Evolutionary conservation across 1,284 basidiomycete genomes (phyloP).

Genomic region (Stygiomarasmius scandens): DNA sequence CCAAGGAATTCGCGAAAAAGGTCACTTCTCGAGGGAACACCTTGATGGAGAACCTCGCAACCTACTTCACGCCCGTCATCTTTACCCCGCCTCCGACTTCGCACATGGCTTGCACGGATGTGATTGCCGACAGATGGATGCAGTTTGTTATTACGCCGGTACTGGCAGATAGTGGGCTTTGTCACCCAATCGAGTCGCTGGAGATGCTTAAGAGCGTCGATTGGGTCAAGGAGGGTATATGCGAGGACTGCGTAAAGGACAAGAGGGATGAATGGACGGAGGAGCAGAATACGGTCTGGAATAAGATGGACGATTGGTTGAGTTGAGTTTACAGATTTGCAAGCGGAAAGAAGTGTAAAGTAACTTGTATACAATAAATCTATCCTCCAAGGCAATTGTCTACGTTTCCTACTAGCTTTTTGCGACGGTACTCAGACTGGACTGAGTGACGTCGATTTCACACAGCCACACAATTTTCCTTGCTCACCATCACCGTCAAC

Average conservation of each 20-base stretch:
- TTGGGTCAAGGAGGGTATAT: constrained; percentile 62
- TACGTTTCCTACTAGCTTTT: too few species aligned
- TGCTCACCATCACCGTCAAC: not conserved
- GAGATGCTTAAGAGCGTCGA: constrained; percentile 56
- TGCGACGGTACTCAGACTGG: too few species aligned
- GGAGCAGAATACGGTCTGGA: constrained; percentile 64
- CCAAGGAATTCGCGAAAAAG: not conserved
- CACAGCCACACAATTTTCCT: not conserved
- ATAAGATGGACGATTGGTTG: constrained; percentile 58
- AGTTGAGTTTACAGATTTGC: not conserved
- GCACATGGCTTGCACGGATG: constrained; percentile 74
- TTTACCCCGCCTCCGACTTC: constrained; percentile 69
- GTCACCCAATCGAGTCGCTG: constrained; percentile 69
- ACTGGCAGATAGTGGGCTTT: constrained; percentile 57
- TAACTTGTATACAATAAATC: not conserved
- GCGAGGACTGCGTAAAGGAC: constrained; percentile 55
- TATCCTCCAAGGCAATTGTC: too few species aligned
- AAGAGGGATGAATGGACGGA: constrained; percentile 68
- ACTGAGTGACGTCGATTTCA: too few species aligned
- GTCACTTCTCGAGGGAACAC: constrained; percentile 38
- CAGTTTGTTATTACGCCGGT: constrained; percentile 64
- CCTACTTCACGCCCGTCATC: constrained; percentile 68
- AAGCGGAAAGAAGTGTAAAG: not conserved
- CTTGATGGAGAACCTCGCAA: constrained; percentile 55
- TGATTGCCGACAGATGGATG: constrained; percentile 73